phyloP scores from a whole-genome alignment of 2,329 filamentous ascomycete genomes.

The Fusarium mexicanum region DNA sequence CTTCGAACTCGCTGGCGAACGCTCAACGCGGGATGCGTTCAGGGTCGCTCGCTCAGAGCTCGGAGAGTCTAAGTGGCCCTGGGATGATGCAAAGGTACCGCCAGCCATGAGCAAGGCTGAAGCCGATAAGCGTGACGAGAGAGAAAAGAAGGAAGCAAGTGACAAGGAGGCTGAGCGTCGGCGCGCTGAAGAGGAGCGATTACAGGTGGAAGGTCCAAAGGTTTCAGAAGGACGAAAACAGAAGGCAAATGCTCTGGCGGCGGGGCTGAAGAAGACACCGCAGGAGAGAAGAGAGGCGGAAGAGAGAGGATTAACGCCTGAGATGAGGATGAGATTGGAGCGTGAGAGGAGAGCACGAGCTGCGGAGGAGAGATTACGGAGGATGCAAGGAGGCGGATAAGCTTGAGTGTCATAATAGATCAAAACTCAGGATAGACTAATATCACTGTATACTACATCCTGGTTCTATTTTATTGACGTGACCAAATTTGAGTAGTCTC shows the following conservation, averaged over 20 bases:
- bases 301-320: constrained; percentile 82
- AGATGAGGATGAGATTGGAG: constrained; percentile 86
- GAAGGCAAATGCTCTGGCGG: constrained; percentile 62
- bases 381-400: constrained; percentile 55
- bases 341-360: constrained; percentile 90
- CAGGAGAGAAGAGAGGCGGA: constrained; percentile 87
- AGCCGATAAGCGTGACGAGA: constrained; percentile 72
- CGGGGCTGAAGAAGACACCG: constrained; percentile 73
- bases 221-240: constrained; percentile 59
- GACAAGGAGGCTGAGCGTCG: constrained; percentile 76
- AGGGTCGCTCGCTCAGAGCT: constrained; percentile 85
- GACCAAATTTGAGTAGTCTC: too few species aligned
- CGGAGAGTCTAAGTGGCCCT: constrained; percentile 80
- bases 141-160: constrained; percentile 75
- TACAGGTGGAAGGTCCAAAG: constrained; percentile 73
- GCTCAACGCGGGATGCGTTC: constrained; percentile 88
- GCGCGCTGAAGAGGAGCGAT: constrained; percentile 76
- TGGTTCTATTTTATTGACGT: not conserved
- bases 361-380: constrained; percentile 85
- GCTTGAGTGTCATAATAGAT: not conserved
- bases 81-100: constrained; percentile 80
- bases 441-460: not conserved
- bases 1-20: constrained; percentile 88
- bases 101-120: constrained; percentile 75
- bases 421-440: not conserved